Evolutionary conservation across 2,329 filamentous ascomycete genomes (phyloP).

Genomic region (Nothophaeocryptopus gaeumannii): DNA sequence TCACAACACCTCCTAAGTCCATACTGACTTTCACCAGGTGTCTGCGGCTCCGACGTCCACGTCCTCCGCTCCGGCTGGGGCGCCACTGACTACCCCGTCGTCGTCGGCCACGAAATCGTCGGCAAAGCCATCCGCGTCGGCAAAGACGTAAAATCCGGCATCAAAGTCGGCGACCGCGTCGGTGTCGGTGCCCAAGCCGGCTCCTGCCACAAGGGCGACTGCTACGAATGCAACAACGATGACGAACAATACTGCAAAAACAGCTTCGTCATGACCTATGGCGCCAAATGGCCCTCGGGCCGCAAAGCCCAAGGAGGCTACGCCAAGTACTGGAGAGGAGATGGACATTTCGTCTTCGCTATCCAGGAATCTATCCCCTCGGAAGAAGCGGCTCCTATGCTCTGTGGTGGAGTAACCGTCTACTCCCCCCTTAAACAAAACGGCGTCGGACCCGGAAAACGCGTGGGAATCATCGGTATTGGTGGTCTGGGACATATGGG

Average conservation of each 20-base stretch:
- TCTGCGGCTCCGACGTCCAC: slow-evolving; percentile 35
- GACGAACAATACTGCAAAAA: slow-evolving; percentile 43
- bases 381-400: slow-evolving; percentile 62
- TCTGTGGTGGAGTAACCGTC: slow-evolving; percentile 74
- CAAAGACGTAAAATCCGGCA: slow-evolving; percentile 30
- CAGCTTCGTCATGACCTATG: slow-evolving; percentile 29
- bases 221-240: slow-evolving; percentile 52
- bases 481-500: slow-evolving; percentile 64
- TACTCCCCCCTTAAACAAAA: slow-evolving; percentile 67
- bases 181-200: slow-evolving; percentile 52
- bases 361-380: slow-evolving; percentile 51
- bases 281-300: slow-evolving; percentile 23
- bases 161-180: slow-evolving; percentile 42
- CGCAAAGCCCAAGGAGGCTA: slow-evolving; percentile 61
- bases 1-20: background rate
- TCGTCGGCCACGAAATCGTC: slow-evolving; percentile 37
- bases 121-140: slow-evolving; percentile 36
- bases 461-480: slow-evolving; percentile 68
- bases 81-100: slow-evolving; percentile 23
- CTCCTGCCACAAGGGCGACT: slow-evolving; percentile 48
- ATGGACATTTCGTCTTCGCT: slow-evolving; percentile 54
- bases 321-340: slow-evolving; percentile 50
- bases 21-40: slow-evolving; percentile 18
- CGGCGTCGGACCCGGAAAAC: slow-evolving; percentile 66
- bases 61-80: slow-evolving; percentile 42